phyloP scores from a whole-genome alignment of 2,329 filamentous ascomycete species.

The Stemphylium beticola region DNA sequence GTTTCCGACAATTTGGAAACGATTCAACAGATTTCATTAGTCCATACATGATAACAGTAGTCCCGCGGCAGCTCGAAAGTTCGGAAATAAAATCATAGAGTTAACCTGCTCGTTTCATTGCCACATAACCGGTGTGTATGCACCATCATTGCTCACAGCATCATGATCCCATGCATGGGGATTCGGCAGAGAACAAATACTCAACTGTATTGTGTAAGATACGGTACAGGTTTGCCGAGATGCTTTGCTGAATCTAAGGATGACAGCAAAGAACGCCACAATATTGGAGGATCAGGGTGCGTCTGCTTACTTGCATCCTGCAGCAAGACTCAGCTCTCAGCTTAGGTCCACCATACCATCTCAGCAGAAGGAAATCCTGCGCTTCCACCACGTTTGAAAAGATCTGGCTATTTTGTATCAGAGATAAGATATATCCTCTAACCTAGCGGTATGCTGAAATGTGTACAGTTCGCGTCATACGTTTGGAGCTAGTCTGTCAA shows the following conservation, averaged over 20 bases:
- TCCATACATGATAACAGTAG: not conserved
- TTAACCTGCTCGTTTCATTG: not conserved
- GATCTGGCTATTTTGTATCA: not conserved
- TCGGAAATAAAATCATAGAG: not conserved
- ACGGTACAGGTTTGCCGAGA: conserved; percentile 5
- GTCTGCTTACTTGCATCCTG: conserved; percentile 24
- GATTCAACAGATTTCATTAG: not conserved
- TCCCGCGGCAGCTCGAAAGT: not conserved
- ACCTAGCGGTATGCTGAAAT: not conserved
- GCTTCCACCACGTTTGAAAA: not conserved
- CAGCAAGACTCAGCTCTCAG: conserved; percentile 8
- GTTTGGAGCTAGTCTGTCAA: not conserved
- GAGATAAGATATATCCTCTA: not conserved
- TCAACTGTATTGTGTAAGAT: conserved; percentile 15
- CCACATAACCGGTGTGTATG: not conserved
- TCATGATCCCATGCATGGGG: not conserved
- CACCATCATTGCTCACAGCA: not conserved
- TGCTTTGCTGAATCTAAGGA: conserved; percentile 1
- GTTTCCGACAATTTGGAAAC: not conserved
- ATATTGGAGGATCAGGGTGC: conserved; percentile 25
- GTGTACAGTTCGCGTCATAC: not conserved
- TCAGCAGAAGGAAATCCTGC: conserved; percentile 10
- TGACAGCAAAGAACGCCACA: conserved; percentile 31
- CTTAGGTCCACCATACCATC: conserved; percentile 4
- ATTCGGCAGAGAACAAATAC: conserved; percentile 16